phyloP scores from a whole-genome alignment of 257 asterid genomes.

The Nicotiana tomentosiformis region DNA sequence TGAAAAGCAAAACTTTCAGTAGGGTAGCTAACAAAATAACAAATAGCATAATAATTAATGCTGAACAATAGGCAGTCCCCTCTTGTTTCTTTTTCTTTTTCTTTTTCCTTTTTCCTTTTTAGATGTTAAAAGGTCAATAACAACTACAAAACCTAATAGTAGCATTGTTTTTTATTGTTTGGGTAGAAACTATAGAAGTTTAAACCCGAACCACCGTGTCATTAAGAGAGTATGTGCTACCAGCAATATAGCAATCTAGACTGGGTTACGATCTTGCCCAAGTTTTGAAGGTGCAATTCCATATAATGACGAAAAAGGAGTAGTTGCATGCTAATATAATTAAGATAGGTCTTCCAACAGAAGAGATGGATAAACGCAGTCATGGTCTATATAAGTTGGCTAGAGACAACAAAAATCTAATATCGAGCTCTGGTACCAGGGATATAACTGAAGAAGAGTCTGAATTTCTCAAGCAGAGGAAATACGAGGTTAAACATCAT shows the following conservation, averaged over 20 bases:
- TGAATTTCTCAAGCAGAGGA: not conserved
- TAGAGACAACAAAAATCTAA: not conserved
- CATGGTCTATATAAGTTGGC: not conserved
- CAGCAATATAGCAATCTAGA: not conserved
- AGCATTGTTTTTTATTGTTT: not conserved
- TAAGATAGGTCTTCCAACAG: not conserved
- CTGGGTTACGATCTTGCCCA: not conserved
- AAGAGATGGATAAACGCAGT: not conserved
- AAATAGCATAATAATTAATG: not conserved
- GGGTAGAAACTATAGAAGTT: not conserved
- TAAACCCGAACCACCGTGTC: not conserved
- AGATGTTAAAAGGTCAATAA: not conserved
- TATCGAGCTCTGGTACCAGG: not conserved
- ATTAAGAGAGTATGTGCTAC: not conserved
- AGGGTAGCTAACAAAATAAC: not conserved
- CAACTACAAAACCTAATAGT: not conserved
- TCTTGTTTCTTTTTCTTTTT: not conserved
- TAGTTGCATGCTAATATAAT: not conserved
- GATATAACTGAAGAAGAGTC: not conserved
- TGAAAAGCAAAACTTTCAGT: not conserved
- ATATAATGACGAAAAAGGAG: not conserved
- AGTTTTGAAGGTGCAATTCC: not conserved
- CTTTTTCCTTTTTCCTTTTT: not conserved
- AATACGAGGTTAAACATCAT: not conserved
- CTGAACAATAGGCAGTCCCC: not conserved